Conservation (phyloP, 2,329 filamentous ascomycete species). For the Boeremia exigua region DNA sequence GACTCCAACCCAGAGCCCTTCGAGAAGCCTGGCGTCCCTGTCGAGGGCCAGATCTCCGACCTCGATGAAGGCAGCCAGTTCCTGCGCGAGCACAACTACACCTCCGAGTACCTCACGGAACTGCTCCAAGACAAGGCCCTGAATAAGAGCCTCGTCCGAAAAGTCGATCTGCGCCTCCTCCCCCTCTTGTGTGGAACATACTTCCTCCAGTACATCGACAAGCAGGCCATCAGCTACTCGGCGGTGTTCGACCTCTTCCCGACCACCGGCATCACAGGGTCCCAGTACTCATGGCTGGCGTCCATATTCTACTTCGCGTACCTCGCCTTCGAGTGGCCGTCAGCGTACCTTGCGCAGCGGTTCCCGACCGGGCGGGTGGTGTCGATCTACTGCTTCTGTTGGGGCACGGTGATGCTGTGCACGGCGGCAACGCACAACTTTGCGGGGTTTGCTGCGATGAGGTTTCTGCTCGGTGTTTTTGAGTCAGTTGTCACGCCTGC, state of each 20-base stretch:
- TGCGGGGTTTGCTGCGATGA: constrained; percentile 24
- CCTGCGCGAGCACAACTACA: constrained; percentile 57
- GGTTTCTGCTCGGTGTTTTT: constrained; percentile 31
- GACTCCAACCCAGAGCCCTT: background rate
- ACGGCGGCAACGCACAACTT: constrained; percentile 32
- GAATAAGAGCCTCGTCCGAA: constrained; percentile 47
- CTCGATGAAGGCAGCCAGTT: constrained; percentile 59
- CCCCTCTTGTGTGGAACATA: constrained; percentile 60
- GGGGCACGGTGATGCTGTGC: constrained; percentile 28
- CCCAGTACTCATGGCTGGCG: constrained; percentile 61
- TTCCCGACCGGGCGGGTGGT: constrained; percentile 43
- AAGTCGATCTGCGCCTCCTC: constrained; percentile 59
- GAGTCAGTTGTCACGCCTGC: constrained; percentile 29
- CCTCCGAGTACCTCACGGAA: constrained; percentile 50
- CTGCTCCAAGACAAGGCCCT: constrained; percentile 53
- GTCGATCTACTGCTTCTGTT: constrained; percentile 24
- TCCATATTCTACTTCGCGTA: constrained; percentile 61
- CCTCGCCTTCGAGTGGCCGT: constrained; percentile 29
- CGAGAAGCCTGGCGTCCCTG: background rate
- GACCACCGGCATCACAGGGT: constrained; percentile 55
- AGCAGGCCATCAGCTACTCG: constrained; percentile 60
- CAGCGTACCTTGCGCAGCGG: constrained; percentile 37
- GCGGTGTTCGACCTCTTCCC: constrained; percentile 63
- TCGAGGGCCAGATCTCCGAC: constrained; percentile 40
- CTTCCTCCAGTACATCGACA: constrained; percentile 63